phyloP scores from a whole-genome alignment of 2,329 filamentous ascomycete species.

The Sporothrix variecibatus region DNA sequence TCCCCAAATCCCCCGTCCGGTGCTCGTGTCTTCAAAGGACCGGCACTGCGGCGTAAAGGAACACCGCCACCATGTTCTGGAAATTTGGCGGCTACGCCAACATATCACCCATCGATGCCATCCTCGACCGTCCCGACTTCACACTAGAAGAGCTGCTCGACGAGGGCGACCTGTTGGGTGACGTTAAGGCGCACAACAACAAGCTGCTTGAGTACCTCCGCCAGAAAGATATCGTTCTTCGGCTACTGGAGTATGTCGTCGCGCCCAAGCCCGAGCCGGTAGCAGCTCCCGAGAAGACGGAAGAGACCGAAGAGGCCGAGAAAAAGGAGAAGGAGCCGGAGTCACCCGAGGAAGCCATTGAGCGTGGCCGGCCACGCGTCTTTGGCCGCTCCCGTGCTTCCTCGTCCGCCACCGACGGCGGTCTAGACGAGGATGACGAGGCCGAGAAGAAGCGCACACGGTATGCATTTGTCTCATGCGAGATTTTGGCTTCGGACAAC shows the following conservation, averaged over 20 bases:
- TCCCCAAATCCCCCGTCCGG: slow-evolving; percentile 2
- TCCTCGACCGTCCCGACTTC: slow-evolving; percentile 95
- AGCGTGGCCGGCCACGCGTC: slow-evolving; percentile 48
- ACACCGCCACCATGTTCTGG: slow-evolving; percentile 79
- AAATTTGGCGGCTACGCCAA: slow-evolving; percentile 98
- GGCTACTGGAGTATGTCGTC: slow-evolving; percentile 87
- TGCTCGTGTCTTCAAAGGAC: slow-evolving; percentile 19
- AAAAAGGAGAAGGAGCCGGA: slow-evolving; percentile 39
- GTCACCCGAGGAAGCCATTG: slow-evolving; percentile 26
- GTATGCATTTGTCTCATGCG: slow-evolving; percentile 90
- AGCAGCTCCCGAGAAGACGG: slow-evolving; percentile 50
- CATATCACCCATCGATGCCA: slow-evolving; percentile 92
- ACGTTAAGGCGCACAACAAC: slow-evolving; percentile 96
- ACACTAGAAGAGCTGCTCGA: slow-evolving; percentile 94
- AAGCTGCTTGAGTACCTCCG: slow-evolving; percentile 96
- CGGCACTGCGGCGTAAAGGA: slow-evolving; percentile 23
- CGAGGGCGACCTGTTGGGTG: slow-evolving; percentile 93
- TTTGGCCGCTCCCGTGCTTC: slow-evolving; percentile 57
- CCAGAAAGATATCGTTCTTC: slow-evolving; percentile 80
- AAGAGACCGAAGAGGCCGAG: slow-evolving; percentile 33
- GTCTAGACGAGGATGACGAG: slow-evolving; percentile 65
- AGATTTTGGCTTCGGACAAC: slow-evolving; percentile 91
- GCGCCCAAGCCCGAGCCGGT: slow-evolving; percentile 68
- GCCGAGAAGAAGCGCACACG: slow-evolving; percentile 88
- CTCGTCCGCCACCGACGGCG: slow-evolving; percentile 49